Base-by-base conservation (phyloP, 257 asterid species). In the Handroanthus guayacan region DNA sequence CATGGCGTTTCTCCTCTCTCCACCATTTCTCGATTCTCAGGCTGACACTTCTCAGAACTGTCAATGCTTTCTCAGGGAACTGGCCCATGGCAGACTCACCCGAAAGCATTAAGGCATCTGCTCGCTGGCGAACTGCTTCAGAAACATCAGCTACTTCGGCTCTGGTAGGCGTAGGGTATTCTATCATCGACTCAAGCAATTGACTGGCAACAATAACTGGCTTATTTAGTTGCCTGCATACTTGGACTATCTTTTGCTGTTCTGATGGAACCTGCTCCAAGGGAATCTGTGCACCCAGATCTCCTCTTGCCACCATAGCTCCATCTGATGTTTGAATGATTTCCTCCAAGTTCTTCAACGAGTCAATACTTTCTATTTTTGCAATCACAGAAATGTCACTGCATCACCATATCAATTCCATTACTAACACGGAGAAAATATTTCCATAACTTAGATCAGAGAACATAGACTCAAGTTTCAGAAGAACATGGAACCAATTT, bases 31-130 rank as follows among this genome's bases (percentile, higher is more conserved):
- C 98, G 12, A 93, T 95, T 84, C 98, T 91, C 85, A 95, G 81
- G 79, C 98, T 93, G 67, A 93, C 98, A 82, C 85, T 95, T 88
- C 99, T 91, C 78, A 95, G 71, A 57, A 95, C 99, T 43, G 90
- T 85, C 91, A 93, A 83, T 62, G 99, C 98, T 82, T 95, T 95
- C 16, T 95, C 99, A 47, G 99, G 99, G 78, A 57, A 93, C 85
- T 89, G 98, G 41, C 99, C 99, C 99, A 93, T 95, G 85, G 99
- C 99, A 36, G 99, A 93, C 83, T 95, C 99, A 68, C 99, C 99
- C 17, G 99, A 95, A 37, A 95, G 98, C 99, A 95, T 95, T 75
- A 95, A 79, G 58, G 98, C 99, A 67, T 95, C 99, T 52, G 98
- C 83, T 54, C 92, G 87, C 79, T 93, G 97, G 80, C 97, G 88